These are phyloP conservation scores for Candida sanyaensis DNA, from an alignment of 1,139 yeast species.

Conservation along the genomic window DNA sequence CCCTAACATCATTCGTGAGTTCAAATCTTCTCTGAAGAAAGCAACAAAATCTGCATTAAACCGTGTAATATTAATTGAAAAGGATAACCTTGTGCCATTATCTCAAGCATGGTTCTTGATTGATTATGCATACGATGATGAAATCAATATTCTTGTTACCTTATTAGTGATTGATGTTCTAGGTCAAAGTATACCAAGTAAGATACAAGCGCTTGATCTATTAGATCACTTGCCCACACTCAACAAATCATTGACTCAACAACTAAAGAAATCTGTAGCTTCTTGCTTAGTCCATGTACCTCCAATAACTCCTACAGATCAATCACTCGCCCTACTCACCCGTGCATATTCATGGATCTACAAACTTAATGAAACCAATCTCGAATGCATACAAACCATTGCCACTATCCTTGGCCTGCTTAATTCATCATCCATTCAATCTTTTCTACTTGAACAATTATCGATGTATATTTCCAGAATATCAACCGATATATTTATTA, in stretches of 20 bases:
- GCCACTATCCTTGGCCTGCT: slow-evolving; percentile 21
- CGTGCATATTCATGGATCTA: slow-evolving; percentile 24
- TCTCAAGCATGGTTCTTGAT: slow-evolving; percentile 35
- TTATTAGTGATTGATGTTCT: slow-evolving; percentile 52
- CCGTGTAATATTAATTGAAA: slow-evolving; percentile 22
- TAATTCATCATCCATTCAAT: slow-evolving; percentile 21
- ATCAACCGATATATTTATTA: slow-evolving; percentile 17
- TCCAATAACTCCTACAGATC: slow-evolving; percentile 35
- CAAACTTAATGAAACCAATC: slow-evolving; percentile 7
- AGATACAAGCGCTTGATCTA: slow-evolving; percentile 37
- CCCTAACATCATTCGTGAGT: slow-evolving; percentile 10
- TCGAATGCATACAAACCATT: slow-evolving; percentile 16
- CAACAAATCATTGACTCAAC: slow-evolving; percentile 14
- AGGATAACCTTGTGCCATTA: slow-evolving; percentile 16
- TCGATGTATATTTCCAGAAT: slow-evolving; percentile 2
- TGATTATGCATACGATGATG: slow-evolving; percentile 14
- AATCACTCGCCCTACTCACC: slow-evolving; percentile 23
- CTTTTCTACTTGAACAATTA: slow-evolving; percentile 10
- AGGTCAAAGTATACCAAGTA: slow-evolving; percentile 48
- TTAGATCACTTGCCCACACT: slow-evolving; percentile 22
- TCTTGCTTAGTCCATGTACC: slow-evolving; percentile 49
- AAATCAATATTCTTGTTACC: slow-evolving; percentile 46
- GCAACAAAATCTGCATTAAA: slow-evolving; percentile 14
- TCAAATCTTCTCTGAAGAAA: slow-evolving; percentile 6
- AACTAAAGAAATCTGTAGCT: slow-evolving; percentile 18